phyloP scores from a whole-genome alignment of 2,329 filamentous ascomycete species.

The Trichoderma simmonsii region DNA sequence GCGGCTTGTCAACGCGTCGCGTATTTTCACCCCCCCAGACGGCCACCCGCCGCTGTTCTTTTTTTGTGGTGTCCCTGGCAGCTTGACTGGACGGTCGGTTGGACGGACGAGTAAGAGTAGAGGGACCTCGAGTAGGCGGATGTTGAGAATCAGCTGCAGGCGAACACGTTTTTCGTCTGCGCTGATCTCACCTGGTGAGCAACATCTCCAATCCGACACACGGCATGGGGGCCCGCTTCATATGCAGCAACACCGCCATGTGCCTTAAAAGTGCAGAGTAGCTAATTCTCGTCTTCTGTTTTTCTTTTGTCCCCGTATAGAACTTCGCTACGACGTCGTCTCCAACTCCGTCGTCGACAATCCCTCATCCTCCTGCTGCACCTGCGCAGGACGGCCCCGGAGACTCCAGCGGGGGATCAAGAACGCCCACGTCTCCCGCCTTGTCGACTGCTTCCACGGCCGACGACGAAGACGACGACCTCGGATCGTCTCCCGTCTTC shows the following conservation, averaged over 20 bases:
- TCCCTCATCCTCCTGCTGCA: constrained; percentile 57
- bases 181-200: constrained; percentile 58
- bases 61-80: constrained; percentile 19
- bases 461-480: constrained; percentile 51
- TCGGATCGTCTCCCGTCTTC: constrained; percentile 55
- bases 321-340: constrained; percentile 55
- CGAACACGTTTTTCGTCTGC: constrained; percentile 57
- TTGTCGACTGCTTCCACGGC: constrained; percentile 62
- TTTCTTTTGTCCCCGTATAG: constrained; percentile 27
- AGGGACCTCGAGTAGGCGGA: constrained; percentile 27
- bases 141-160: constrained; percentile 57
- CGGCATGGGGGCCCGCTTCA: constrained; percentile 15
- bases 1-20: constrained; percentile 35
- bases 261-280: constrained; percentile 17
- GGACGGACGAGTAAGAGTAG: constrained; percentile 16
- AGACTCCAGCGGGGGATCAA: constrained; percentile 35
- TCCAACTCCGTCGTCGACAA: constrained; percentile 42
- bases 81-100: constrained; percentile 21
- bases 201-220: constrained; percentile 8
- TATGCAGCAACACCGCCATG: constrained; percentile 22
- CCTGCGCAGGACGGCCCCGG: constrained; percentile 56
- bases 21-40: constrained; percentile 21
- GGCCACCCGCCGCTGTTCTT: not conserved
- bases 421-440: constrained; percentile 52
- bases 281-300: constrained; percentile 26